Evolutionary conservation across 2,329 filamentous ascomycete species (phyloP).

Genomic region (Lachnellula subtilissima): DNA sequence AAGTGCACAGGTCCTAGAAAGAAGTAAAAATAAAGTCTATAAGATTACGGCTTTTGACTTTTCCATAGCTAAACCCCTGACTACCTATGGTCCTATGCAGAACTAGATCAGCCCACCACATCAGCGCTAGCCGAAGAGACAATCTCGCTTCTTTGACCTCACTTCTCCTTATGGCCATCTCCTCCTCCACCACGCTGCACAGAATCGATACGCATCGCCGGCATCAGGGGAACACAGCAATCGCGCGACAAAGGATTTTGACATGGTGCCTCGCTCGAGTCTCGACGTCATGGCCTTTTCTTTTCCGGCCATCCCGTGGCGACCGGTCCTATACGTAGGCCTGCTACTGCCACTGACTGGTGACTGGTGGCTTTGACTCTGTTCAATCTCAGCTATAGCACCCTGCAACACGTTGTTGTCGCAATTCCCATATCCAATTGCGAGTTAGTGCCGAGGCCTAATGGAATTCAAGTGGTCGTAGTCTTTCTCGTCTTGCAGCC

Average conservation of each 20-base stretch:
- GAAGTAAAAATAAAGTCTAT: background rate
- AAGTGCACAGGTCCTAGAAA: too few species aligned
- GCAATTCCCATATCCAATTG: constrained; percentile 12
- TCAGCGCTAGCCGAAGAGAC: background rate
- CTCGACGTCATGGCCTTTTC: background rate
- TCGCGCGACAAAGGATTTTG: background rate
- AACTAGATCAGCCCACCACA: background rate
- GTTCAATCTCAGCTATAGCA: background rate
- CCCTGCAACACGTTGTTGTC: constrained; percentile 8
- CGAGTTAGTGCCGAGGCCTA: background rate
- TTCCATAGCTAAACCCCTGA: background rate
- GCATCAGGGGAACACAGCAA: background rate
- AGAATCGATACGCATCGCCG: background rate
- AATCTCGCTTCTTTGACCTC: constrained; percentile 4
- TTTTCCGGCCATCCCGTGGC: background rate
- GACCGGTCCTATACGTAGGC: background rate
- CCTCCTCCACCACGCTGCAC: background rate
- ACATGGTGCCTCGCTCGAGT: background rate
- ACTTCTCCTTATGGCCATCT: background rate
- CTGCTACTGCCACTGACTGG: background rate
- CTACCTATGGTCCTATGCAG: background rate
- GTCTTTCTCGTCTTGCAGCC: constrained; percentile 2
- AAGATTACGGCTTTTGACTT: background rate
- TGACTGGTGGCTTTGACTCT: background rate
- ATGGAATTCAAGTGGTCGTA: constrained; percentile 6